A percentile compares a stretch with the other conserved stretches of the same genome.
These are phyloP conservation scores for Penicillium griseofulvum DNA, from an alignment of 2,329 filamentous ascomycete species.

Conservation along the genomic window DNA sequence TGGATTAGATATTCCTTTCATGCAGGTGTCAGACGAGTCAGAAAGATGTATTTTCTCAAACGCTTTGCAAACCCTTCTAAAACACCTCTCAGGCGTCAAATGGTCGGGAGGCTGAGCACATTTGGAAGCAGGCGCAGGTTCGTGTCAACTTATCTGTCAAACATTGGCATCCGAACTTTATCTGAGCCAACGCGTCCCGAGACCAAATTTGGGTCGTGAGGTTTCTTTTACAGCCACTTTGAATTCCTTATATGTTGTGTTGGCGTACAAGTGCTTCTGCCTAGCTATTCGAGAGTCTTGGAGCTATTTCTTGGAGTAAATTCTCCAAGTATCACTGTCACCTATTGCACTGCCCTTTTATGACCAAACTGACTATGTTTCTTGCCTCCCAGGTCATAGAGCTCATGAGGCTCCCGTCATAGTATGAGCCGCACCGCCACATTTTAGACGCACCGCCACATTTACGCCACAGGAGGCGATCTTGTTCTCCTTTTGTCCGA, in stretches of 20 bases:
- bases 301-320: neutral
- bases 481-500: neutral
- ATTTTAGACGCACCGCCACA: neutral
- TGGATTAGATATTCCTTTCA: neutral
- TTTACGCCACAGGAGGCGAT: slow-evolving; percentile 1
- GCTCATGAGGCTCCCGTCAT: neutral
- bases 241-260: neutral
- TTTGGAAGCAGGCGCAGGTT: neutral
- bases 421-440: neutral
- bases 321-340: neutral
- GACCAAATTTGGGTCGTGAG: neutral
- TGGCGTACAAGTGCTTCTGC: neutral
- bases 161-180: neutral
- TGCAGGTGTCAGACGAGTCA: too few species aligned
- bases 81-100: too few species aligned
- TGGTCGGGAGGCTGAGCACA: too few species aligned
- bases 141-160: neutral
- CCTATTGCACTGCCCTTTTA: neutral
- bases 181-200: neutral
- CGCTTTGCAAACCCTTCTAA: neutral
- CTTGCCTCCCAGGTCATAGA: neutral
- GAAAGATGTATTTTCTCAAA: neutral
- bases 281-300: neutral
- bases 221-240: neutral
- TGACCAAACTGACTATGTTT: neutral